phyloP scores from a whole-genome alignment of 1,284 basidiomycete genomes.

The Neotropicomus parvogracilis region DNA sequence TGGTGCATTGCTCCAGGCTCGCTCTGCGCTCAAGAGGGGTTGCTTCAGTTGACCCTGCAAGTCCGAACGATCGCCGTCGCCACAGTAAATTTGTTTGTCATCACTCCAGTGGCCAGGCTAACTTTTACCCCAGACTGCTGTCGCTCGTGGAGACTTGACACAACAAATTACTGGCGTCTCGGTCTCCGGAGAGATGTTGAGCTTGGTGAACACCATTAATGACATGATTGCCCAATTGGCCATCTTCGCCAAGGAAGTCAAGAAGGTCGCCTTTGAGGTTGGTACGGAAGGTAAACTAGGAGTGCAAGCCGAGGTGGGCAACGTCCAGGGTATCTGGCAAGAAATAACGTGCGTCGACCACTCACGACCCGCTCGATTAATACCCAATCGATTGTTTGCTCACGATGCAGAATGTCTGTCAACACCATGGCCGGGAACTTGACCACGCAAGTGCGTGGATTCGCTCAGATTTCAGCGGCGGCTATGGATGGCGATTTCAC shows the following conservation, averaged over 20 bases:
- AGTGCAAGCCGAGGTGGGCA: conserved; percentile 95
- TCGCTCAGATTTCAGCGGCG: conserved; percentile 97
- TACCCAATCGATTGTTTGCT: conserved; percentile 2
- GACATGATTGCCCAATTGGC: conserved; percentile 95
- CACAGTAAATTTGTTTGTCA: conserved; percentile 46
- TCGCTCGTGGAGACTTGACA: conserved; percentile 90
- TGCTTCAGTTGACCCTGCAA: conserved; percentile 81
- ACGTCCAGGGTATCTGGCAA: conserved; percentile 97
- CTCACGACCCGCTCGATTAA: background rate
- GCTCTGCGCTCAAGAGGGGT: conserved; percentile 1
- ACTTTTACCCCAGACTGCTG: conserved; percentile 63
- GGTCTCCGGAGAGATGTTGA: conserved; percentile 93
- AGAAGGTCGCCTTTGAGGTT: conserved; percentile 92
- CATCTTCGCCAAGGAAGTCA: conserved; percentile 92
- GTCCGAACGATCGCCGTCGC: conserved; percentile 93
- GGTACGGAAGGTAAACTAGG: conserved; percentile 96
- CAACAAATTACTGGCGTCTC: conserved; percentile 92
- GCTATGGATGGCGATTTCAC: conserved; percentile 99
- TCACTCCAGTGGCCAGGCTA: conserved; percentile 1
- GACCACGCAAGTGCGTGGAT: conserved; percentile 98
- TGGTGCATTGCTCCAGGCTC: conserved; percentile 10
- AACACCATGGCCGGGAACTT: conserved; percentile 97
- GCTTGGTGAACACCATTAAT: conserved; percentile 92
- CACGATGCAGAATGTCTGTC: conserved; percentile 65
- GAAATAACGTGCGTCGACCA: conserved; percentile 84